A percentile compares a stretch with the other conserved stretches of the same genome.
Conservation (phyloP, 257 asterid species). For the Ehretia macrophylla region DNA sequence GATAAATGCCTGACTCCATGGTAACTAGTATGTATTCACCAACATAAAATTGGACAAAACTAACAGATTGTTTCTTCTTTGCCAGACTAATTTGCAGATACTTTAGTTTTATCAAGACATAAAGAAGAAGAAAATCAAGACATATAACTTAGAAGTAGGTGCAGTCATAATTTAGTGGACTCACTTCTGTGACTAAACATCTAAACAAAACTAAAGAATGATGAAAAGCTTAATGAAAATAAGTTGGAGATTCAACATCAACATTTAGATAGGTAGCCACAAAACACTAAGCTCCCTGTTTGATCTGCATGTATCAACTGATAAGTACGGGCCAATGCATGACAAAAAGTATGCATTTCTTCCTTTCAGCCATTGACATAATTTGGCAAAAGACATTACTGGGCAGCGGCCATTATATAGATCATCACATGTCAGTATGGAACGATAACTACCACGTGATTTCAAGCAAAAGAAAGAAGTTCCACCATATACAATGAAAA, state of each 20-base stretch:
- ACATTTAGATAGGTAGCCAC: neutral
- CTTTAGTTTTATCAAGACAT: too few relatives aligned
- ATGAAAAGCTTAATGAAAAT: too few relatives aligned
- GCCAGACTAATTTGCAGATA: too few relatives aligned
- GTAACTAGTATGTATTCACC: too few relatives aligned
- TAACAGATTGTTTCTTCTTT: too few relatives aligned
- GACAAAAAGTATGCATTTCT: neutral
- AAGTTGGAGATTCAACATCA: too few relatives aligned
- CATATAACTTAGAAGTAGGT: too few relatives aligned
- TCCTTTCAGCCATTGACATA: neutral
- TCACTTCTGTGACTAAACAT: too few relatives aligned
- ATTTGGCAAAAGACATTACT: neutral
- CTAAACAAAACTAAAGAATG: too few relatives aligned
- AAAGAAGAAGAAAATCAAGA: too few relatives aligned
- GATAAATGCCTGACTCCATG: neutral
- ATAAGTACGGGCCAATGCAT: neutral
- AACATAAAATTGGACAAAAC: too few relatives aligned
- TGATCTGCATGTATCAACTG: neutral
- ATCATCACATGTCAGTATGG: neutral
- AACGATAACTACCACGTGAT: neutral
- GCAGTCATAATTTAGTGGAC: too few relatives aligned
- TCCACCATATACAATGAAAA: neutral
- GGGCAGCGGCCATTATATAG: neutral
- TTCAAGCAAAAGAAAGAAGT: slow-evolving; percentile 1
- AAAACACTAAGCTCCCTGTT: neutral